Percentiles rank a stretch among this genome's conserved stretches.
phyloP scores from a whole-genome alignment of 306 rosid species.

The Ziziphus jujuba region DNA sequence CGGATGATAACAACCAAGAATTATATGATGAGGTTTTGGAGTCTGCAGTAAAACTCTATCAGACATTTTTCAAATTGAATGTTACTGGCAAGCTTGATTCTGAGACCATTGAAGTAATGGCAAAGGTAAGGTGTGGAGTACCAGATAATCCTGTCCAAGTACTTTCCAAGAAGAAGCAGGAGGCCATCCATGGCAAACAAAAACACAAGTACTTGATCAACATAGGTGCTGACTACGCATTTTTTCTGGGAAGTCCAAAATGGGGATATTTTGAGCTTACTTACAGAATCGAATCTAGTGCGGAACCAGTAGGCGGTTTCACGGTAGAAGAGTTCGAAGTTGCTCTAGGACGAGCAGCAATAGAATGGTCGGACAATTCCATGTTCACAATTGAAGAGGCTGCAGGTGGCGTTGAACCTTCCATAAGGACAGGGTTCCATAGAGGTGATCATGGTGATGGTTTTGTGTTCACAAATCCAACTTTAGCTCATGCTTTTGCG shows the following conservation, averaged over 20 bases:
- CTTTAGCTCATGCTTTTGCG: not conserved
- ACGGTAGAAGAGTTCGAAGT: not conserved
- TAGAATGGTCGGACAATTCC: not conserved
- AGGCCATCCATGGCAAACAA: no score
- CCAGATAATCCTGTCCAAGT: not conserved
- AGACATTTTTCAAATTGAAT: not conserved
- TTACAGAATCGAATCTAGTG: not conserved
- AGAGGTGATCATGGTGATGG: conserved; percentile 7
- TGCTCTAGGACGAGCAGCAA: not conserved
- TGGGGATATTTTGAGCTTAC: conserved; percentile 24
- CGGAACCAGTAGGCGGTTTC: no score
- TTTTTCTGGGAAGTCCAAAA: not conserved
- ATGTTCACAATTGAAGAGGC: not conserved
- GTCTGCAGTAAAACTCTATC: not conserved
- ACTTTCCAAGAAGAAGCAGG: not conserved
- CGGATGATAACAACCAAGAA: no score
- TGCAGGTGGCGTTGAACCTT: not conserved
- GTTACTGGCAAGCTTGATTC: not conserved
- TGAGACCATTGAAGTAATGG: not conserved
- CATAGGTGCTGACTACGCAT: not conserved
- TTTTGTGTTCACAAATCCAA: not conserved
- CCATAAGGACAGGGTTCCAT: conserved; percentile 2
- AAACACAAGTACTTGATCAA: no score
- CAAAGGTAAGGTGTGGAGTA: not conserved
- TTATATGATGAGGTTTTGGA: no score